Evolutionary conservation across 1,284 basidiomycete genomes (phyloP).

Genomic region (Apiotrichum veenhuisii): DNA sequence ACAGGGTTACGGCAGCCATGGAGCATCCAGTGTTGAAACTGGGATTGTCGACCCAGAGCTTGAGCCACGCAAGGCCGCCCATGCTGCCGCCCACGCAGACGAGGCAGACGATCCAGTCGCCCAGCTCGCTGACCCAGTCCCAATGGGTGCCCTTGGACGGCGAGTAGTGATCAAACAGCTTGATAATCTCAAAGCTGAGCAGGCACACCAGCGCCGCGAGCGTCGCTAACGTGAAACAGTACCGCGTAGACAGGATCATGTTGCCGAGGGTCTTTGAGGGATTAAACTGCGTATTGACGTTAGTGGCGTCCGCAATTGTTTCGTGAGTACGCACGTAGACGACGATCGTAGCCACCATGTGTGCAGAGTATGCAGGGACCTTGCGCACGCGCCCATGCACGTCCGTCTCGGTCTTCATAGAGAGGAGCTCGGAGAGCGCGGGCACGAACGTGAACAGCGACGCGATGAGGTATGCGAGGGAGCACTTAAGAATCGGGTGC

Average conservation of each 20-base stretch:
- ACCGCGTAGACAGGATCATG: constrained; percentile 64
- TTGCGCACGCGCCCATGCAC: constrained; percentile 45
- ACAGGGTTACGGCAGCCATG: constrained; percentile 82
- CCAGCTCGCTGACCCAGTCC: constrained; percentile 44
- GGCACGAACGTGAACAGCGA: constrained; percentile 90
- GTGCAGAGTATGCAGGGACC: constrained; percentile 67
- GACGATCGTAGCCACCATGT: constrained; percentile 85
- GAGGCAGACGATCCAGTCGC: constrained; percentile 58
- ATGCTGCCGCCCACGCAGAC: constrained; percentile 79
- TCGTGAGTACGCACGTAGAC: constrained; percentile 48
- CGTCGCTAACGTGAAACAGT: constrained; percentile 56
- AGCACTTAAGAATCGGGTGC: constrained; percentile 72
- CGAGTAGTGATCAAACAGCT: constrained; percentile 61
- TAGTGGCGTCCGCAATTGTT: constrained; percentile 46
- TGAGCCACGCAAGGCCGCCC: constrained; percentile 66
- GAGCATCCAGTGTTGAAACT: constrained; percentile 91
- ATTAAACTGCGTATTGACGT: constrained; percentile 55
- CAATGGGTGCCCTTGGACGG: constrained; percentile 37
- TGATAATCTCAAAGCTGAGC: constrained; percentile 73
- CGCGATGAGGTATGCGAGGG: constrained; percentile 81
- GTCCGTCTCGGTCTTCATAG: constrained; percentile 53
- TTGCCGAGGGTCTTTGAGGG: constrained; percentile 72
- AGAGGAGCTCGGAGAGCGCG: constrained; percentile 41
- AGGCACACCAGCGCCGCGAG: constrained; percentile 77
- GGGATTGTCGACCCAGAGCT: constrained; percentile 83